A percentile compares a stretch with the other conserved stretches of the same genome.
These are phyloP conservation scores for Metschnikowia vanudenii DNA, from an alignment of 805 yeast species.

Conservation along the genomic window DNA sequence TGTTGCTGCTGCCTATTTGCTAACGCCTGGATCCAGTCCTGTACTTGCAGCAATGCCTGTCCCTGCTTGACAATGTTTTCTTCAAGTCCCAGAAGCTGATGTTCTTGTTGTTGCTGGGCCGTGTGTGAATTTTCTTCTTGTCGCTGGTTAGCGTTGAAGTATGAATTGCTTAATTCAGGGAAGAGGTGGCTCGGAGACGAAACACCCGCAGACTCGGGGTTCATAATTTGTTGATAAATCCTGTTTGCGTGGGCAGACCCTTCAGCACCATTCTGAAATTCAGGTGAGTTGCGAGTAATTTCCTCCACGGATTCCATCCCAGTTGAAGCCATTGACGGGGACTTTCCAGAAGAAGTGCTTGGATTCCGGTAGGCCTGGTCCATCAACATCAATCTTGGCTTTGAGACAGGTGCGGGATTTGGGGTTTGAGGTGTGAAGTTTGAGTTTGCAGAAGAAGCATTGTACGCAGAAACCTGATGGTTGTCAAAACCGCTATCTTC, in stretches of 20 bases:
- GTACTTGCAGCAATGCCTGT: slow-evolving; percentile 52
- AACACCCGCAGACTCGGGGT: slow-evolving; percentile 24
- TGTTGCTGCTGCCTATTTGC: slow-evolving; percentile 20
- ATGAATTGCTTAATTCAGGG: slow-evolving; percentile 29
- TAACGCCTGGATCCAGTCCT: slow-evolving; percentile 50
- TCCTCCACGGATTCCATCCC: slow-evolving; percentile 20
- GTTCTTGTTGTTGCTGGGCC: slow-evolving; percentile 8
- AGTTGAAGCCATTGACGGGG: slow-evolving; percentile 15
- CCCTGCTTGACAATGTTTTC: slow-evolving; percentile 49
- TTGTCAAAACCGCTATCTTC: slow-evolving; percentile 23
- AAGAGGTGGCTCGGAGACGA: slow-evolving; percentile 35
- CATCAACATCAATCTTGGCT: slow-evolving; percentile 42
- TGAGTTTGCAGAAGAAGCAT: slow-evolving; percentile 7
- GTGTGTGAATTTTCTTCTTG: background rate
- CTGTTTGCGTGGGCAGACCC: slow-evolving; percentile 23
- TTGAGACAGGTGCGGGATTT: slow-evolving; percentile 14
- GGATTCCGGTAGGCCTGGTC: slow-evolving; percentile 32
- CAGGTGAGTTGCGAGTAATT: slow-evolving; percentile 16
- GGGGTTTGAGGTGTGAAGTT: background rate
- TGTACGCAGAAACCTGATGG: slow-evolving; percentile 25
- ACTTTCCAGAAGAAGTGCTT: slow-evolving; percentile 1
- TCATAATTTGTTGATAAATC: slow-evolving; percentile 33
- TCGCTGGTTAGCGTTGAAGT: slow-evolving; percentile 5
- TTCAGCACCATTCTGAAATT: slow-evolving; percentile 7
- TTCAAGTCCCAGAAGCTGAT: slow-evolving; percentile 37